Evolutionary conservation across 148 eudicot species (phyloP).

Genomic region (Suaeda aralocaspica): DNA sequence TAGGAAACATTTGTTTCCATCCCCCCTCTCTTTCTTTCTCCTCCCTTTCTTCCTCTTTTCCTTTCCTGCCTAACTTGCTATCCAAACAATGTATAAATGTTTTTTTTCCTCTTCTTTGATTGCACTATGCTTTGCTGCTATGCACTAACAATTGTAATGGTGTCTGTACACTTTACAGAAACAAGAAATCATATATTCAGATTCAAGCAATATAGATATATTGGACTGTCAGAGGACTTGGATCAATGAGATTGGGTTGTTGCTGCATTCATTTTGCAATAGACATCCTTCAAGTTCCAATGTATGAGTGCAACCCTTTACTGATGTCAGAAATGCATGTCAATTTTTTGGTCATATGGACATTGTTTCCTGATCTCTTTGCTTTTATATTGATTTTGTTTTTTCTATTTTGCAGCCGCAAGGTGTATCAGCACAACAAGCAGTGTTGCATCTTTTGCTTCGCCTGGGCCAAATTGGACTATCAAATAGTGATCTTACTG

Average conservation of each 20-base stretch:
- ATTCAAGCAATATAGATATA: conserved; percentile 39
- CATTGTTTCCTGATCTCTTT: not conserved
- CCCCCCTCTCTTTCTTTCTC: no score
- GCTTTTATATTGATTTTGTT: conserved; percentile 15
- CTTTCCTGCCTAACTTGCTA: no score
- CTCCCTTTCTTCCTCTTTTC: no score
- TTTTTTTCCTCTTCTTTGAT: no score
- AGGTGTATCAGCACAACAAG: conserved; percentile 33
- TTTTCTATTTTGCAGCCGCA: not conserved
- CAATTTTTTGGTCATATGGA: not conserved
- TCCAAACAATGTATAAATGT: no score
- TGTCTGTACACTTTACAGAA: conserved; percentile 37
- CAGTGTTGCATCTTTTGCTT: conserved; percentile 62
- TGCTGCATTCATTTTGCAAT: conserved; percentile 58
- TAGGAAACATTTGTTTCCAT: no score
- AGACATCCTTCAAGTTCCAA: conserved; percentile 46
- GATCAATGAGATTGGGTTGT: conserved; percentile 61
- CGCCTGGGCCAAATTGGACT: conserved; percentile 61
- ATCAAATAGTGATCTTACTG: conserved; percentile 37
- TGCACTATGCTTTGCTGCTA: not conserved
- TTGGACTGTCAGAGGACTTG: conserved; percentile 52
- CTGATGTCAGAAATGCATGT: conserved; percentile 1
- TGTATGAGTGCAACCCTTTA: conserved; percentile 34
- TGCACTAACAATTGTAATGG: conserved; percentile 9
- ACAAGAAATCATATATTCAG: conserved; percentile 36